These are phyloP conservation scores for Myochromella boudieri DNA, from an alignment of 768 basidiomycete genomes.

Conservation along the genomic window DNA sequence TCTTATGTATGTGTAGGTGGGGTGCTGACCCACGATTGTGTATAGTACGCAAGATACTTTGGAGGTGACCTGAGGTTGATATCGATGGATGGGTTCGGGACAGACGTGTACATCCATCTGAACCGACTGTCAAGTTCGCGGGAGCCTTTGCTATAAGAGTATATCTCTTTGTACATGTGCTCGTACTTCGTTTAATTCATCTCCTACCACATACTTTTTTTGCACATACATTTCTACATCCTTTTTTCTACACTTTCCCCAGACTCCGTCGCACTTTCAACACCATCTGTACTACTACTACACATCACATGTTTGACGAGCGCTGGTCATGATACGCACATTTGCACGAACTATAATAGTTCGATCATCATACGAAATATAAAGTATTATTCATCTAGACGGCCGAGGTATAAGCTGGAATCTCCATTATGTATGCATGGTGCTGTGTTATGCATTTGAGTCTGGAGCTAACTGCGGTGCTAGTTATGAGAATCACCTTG, in stretches of 20 bases:
- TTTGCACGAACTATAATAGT: too few species aligned
- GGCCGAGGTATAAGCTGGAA: too few species aligned
- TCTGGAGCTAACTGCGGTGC: too few species aligned
- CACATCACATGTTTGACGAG: background rate
- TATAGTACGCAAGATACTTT: constrained; percentile 90
- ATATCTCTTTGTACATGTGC: background rate
- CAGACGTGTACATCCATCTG: constrained; percentile 91
- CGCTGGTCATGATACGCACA: too few species aligned
- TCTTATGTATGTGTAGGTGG: too few species aligned
- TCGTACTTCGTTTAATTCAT: background rate
- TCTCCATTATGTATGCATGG: too few species aligned
- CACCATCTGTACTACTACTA: constrained; percentile 2
- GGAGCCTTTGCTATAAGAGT: constrained; percentile 71
- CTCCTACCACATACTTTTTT: background rate
- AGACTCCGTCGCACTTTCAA: background rate
- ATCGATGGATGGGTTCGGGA: constrained; percentile 98
- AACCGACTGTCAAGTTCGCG: constrained; percentile 82
- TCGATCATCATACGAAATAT: too few species aligned
- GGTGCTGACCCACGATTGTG: background rate
- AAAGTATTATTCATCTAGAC: too few species aligned
- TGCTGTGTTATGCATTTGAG: too few species aligned
- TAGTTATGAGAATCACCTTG: too few species aligned
- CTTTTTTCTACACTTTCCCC: background rate
- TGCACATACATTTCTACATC: background rate
- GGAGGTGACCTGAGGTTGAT: constrained; percentile 92